Conservation (phyloP, 2,329 filamentous ascomycete species). For the Diaporthe velutina region DNA sequence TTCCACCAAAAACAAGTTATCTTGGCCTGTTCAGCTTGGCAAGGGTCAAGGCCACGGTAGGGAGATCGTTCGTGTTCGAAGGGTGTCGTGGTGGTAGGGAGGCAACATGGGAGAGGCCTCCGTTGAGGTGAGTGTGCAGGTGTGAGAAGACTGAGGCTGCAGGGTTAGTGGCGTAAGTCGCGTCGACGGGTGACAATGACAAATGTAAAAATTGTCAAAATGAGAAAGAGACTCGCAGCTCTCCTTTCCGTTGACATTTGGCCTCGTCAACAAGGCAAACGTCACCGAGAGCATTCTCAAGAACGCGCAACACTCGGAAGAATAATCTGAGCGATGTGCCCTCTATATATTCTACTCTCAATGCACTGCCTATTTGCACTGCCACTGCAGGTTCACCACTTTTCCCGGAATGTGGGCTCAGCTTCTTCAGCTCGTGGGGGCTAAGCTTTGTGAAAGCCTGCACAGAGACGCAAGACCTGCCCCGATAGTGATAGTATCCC, state of each 20-base stretch:
- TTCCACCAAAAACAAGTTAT: neutral
- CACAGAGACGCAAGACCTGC: neutral
- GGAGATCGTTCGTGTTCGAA: neutral
- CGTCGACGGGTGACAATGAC: neutral
- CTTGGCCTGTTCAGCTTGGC: neutral
- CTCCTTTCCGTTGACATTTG: neutral
- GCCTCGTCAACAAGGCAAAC: neutral
- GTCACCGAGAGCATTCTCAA: neutral
- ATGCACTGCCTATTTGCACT: slow-evolving; percentile 1
- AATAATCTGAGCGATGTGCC: neutral
- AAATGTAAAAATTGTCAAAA: neutral
- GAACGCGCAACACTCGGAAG: slow-evolving; percentile 7
- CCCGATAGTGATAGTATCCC: neutral
- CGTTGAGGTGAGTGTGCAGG: neutral
- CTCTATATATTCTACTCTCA: slow-evolving; percentile 10
- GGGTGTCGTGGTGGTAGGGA: slow-evolving; percentile 23
- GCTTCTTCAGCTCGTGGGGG: slow-evolving; percentile 17
- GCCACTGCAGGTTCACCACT: neutral
- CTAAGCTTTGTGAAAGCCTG: neutral
- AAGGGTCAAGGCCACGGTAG: slow-evolving; percentile 1
- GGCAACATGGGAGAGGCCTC: slow-evolving; percentile 11
- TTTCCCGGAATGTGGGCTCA: neutral
- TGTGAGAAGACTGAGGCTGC: neutral
- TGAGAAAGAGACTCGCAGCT: neutral
- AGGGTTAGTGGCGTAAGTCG: neutral